Conservation (phyloP, 2,329 filamentous ascomycete species). For the Stemphylium lycopersici region DNA sequence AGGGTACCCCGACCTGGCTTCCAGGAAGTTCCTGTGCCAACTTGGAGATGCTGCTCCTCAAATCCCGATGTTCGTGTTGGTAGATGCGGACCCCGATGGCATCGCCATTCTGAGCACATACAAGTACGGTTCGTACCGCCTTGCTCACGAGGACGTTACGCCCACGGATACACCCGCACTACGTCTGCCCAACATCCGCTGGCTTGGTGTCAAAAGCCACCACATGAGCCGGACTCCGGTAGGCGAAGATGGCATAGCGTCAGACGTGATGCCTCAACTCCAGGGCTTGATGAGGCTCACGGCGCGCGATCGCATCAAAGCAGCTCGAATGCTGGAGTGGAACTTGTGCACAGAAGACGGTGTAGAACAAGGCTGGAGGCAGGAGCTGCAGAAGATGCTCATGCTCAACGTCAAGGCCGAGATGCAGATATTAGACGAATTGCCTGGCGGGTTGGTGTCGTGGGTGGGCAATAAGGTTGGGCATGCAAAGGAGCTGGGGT, state of each 20-base stretch:
- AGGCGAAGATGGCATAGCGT: slow-evolving; percentile 20
- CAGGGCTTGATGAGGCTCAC: slow-evolving; percentile 60
- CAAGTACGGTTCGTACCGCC: slow-evolving; percentile 68
- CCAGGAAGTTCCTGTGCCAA: slow-evolving; percentile 66
- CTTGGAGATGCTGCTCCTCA: slow-evolving; percentile 44
- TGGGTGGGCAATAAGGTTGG: slow-evolving; percentile 38
- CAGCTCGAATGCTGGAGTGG: slow-evolving; percentile 59
- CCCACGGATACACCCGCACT: slow-evolving; percentile 41
- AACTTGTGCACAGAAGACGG: slow-evolving; percentile 43
- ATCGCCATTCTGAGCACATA: slow-evolving; percentile 76
- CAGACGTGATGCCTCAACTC: slow-evolving; percentile 19
- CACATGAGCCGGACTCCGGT: slow-evolving; percentile 31
- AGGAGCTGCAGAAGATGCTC: slow-evolving; percentile 74
- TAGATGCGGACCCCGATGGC: slow-evolving; percentile 80
- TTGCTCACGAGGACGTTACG: slow-evolving; percentile 64
- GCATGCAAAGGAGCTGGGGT: slow-evolving; percentile 5
- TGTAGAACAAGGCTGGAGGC: slow-evolving; percentile 51
- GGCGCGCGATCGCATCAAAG: slow-evolving; percentile 63
- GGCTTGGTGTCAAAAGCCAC: slow-evolving; percentile 66
- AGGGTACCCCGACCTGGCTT: slow-evolving; percentile 79
- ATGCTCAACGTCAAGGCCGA: slow-evolving; percentile 77
- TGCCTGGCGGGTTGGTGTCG: slow-evolving; percentile 36
- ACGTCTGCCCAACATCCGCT: slow-evolving; percentile 60
- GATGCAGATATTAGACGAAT: slow-evolving; percentile 70
- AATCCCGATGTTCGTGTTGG: slow-evolving; percentile 65